Base-by-base conservation (phyloP, 176 grass and related monocot species). In the Alloteropsis semialata region DNA sequence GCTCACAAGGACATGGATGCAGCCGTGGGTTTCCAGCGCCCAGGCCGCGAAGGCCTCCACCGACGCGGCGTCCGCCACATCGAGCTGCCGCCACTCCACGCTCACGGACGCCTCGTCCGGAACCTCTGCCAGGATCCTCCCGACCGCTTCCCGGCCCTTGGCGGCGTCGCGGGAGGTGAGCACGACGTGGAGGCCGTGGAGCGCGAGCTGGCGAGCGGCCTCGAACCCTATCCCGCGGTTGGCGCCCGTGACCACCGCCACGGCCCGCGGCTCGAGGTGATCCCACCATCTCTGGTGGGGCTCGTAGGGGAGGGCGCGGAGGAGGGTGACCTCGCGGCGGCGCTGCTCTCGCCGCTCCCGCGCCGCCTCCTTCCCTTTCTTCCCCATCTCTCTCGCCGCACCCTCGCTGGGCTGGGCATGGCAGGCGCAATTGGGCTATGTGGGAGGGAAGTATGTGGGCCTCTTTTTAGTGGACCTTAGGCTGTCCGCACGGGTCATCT, bases 211-310 rank as follows among this genome's bases (percentile, higher is more conserved):
- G 33, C 73, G 89, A 14, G 89, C 89, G 45, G 86, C 88, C 86
- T 93, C 96, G 81, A 86, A 99, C 27, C 93, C 96, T 59, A 96
- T 93, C 44, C 93, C 96, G 21, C 89, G 83, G 77, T 90, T 99
- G 16, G 91, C 92, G 51, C 93, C 93, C 21, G 96, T 96, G 9
- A 99, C 93, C 60, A 93, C 87, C 44, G 91, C 91, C 48, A 92
- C 87, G 10, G 89, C 90, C 76, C 89, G 77, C 80, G 21, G 76
- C 76, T 57, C 10, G 15, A 85, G 69, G 44, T 2, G 6, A 6
- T 76, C 65, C 71, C 65, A 76, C 70, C 82, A 98, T 34, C 89
- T 83, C 65, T 90, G 84, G 14, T 34, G 37, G 10, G 87, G 67
- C 21, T 79, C 53, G 78, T 96, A 99, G 15, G 96, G 89, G 18